A percentile compares a stretch with the other conserved stretches of the same genome.
Evolutionary conservation across 805 yeast genomes (phyloP).

Genomic region (Kazachstania bromeliacearum): DNA sequence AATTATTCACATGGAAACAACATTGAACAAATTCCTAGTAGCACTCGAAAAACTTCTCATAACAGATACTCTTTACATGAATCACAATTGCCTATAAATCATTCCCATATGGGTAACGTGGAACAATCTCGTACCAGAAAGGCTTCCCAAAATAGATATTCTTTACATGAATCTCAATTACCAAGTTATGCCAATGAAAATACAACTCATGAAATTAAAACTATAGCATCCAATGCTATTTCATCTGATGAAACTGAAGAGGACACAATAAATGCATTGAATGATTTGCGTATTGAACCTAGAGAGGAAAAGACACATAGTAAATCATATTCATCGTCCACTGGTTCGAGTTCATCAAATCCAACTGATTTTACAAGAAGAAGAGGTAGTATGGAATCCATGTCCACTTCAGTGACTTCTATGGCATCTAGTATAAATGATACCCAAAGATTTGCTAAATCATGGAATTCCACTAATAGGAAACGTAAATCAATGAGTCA

Average conservation of each 20-base stretch:
- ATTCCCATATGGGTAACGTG: background rate
- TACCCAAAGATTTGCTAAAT: slow-evolving; percentile 27
- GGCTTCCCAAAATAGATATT: slow-evolving; percentile 1
- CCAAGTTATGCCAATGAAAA: slow-evolving; percentile 5
- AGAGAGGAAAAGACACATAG: background rate
- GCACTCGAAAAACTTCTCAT: background rate
- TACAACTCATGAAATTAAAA: too few relatives aligned
- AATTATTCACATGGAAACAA: background rate
- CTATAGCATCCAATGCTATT: too few relatives aligned
- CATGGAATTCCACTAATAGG: slow-evolving; percentile 28
- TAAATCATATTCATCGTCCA: background rate
- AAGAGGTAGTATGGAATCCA: slow-evolving; percentile 25
- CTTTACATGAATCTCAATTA: slow-evolving; percentile 4
- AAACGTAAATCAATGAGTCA: slow-evolving; percentile 25
- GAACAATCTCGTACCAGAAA: too few relatives aligned
- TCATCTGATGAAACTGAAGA: too few relatives aligned
- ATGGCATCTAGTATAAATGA: slow-evolving; percentile 28
- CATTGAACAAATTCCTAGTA: background rate
- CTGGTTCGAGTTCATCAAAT: slow-evolving; percentile 14
- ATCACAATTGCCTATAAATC: background rate
- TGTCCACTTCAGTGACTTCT: slow-evolving; percentile 28
- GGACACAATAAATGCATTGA: background rate
- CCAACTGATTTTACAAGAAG: slow-evolving; percentile 28
- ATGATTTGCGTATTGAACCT: background rate
- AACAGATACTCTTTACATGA: background rate